Base-by-base conservation (phyloP, 2,329 filamentous ascomycete genomes). In the Volutella citrinella region DNA sequence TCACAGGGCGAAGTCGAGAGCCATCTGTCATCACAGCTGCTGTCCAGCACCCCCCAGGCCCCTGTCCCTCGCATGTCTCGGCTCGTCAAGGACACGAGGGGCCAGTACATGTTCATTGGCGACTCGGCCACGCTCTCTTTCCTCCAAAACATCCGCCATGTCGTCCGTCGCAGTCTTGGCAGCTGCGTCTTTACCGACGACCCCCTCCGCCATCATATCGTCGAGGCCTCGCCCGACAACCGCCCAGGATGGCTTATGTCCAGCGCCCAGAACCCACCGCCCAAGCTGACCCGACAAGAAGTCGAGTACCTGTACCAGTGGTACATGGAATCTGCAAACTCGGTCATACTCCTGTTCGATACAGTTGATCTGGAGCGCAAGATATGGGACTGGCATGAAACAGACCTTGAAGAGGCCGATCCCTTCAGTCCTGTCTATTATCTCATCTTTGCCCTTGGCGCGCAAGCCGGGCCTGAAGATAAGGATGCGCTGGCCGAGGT, bases 71-170 rank as follows among this genome's bases (percentile, higher is more conserved):
- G 46, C 1, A 52, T 52, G 49, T 60, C 59, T 8, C 47, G 59
- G 1, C 48, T 62, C 10, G 45, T 62, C 7, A 49, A 59, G 23
- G 57, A 60, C 19, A 55, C 49, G 7, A 47, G 54, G 21, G 57
- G 56, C 12, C 54, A 50, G 19, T 57, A 57, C 43, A 57, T 63
- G 47, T 63, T 61, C 28, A 54, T 63, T 18, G 59, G 59, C n/a
- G 59, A 62, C 39, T 57, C 59, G 13, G 57, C 57, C 7, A 60
- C 56, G 5, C 19, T 62, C 6, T 57, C 56, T 0, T 60, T 62
- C 18, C 41, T 62, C 2, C 56, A 62, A 18, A 56, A 56, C 15
- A 60, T 62, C 11, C 54, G 60, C 1, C 49, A 59, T 5, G 45
- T 62, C 13, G 56, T 60, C 0, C 46, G 48, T 5, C 47, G 54